phyloP scores from a whole-genome alignment of 495 filamentous ascomycete species.

The Aspergillus panamensis region DNA sequence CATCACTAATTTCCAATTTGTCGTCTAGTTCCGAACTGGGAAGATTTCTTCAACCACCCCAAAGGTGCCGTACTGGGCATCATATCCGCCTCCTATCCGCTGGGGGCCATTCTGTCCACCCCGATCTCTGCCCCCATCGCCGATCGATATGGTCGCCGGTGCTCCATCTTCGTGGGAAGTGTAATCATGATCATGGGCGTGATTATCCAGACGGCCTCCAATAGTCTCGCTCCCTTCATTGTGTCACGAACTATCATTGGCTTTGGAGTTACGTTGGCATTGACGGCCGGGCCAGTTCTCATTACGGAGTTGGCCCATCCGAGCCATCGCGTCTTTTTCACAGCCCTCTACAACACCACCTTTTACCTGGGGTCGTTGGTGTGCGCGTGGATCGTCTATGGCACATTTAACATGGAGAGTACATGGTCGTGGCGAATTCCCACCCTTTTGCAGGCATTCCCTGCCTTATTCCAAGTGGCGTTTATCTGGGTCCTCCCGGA shows the following conservation, averaged over 20 bases:
- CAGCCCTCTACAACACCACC: background rate
- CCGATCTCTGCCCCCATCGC: background rate
- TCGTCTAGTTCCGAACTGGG: background rate
- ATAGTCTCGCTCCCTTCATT: background rate
- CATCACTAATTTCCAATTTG: background rate
- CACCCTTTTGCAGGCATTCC: background rate
- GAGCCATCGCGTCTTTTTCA: background rate
- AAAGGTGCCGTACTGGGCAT: background rate
- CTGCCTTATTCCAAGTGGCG: background rate
- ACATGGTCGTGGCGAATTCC: background rate
- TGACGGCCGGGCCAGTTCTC: background rate
- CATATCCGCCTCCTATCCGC: background rate
- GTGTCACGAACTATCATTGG: background rate
- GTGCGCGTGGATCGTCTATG: background rate
- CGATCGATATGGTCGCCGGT: background rate
- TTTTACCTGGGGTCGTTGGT: background rate
- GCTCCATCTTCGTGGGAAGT: background rate
- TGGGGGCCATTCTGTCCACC: background rate
- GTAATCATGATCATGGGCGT: background rate
- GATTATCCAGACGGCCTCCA: background rate
- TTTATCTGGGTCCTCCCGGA: slow-evolving; percentile 1
- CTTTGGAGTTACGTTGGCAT: background rate
- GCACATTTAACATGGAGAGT: background rate
- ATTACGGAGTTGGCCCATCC: slow-evolving; percentile 2
- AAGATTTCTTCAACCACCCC: background rate